Base-by-base conservation (phyloP, 148 eudicot genomes). In the Vaccinium myrtillus region DNA sequence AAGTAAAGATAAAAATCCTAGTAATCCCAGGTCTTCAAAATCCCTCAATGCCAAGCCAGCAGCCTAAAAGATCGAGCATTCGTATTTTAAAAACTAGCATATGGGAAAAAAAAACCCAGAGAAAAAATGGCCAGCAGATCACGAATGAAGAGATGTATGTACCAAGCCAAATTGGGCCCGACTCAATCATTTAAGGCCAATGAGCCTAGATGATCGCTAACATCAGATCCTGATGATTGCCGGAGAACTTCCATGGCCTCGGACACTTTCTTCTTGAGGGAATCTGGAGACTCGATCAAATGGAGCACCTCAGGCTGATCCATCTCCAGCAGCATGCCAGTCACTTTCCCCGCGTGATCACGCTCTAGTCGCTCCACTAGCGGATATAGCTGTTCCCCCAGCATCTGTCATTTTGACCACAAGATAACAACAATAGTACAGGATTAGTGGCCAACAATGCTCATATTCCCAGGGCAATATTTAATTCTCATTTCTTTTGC, bases 231-330 rank as follows among this genome's bases (percentile, higher is more conserved):
- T 16, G 84, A 14, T 14, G 89, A 21, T 80, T 87, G 56, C 56
- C 84, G 85, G 58, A 90, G 88, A 19, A 88, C 91, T 6, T 88
- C 90, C 84, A 88, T 63, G 8, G 93, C 93, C 89, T 91, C 93
- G 0, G 84, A 82, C 25, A 91, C 92, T 71, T 90, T 91, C 83
- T 86, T 82, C 87, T 87, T 91, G 79, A 90, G 84, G 30, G 91
- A 89, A 58, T 91, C 92, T 5, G 94, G 92, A 10, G 92, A 83
- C 81, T 91, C 92, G 5, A 91, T 89, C 30, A 91, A 86, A 84
- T 90, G 94, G 15, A 91, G 89, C 19, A 91, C 90, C 87, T 91
- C 92, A 0, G 92, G 85, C 30, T 89, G 92, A 65, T 91, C 94
- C 94, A 91, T 91, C 86, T 90, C 92, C 49, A 91, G 82, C 23